Base-by-base conservation (phyloP, 2,329 filamentous ascomycete genomes). In the Cryphonectria parasitica region DNA sequence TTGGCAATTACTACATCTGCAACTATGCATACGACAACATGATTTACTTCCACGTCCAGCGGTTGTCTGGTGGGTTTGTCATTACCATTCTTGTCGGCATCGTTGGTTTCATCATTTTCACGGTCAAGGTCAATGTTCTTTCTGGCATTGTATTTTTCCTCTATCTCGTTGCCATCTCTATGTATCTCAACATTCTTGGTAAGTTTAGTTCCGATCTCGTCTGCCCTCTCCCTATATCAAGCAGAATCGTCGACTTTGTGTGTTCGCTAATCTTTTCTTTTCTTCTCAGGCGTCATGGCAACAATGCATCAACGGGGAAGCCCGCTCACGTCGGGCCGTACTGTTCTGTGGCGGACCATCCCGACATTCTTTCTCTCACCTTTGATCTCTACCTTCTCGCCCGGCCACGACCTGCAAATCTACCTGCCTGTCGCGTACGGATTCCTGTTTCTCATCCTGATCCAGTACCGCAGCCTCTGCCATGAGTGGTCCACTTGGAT, bases 401-500 rank as follows among this genome's bases (percentile, higher is more conserved):
- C 81, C 13, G 82, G 82, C 1, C 79, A 88, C 73, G 88, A 90
- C 74, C 80, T 87, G 0, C 79, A 83, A 36, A 83, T 90, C 41
- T 90, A 90, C 74, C 82, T 89, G 1, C 80, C 83, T 2, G 79
- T 89, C 1, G 78, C 89, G 1, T 89, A 85, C 69, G 72, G 82
- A 3, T 89, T 90, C 74, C 80, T 90, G 5, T 75, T 80, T 11
- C 74, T 84, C 7, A 80, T 90, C 1, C 74, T 89, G 1, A 74
- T 87, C 28, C 85, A 85, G 13, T 84, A 88, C 71, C 82, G 87
- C n/a, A 80, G 80, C 1, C 82, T 88, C 7, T 84, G 84, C 52
- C 84, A 85, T 31, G 83, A 86, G 73, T 91, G 89, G 89, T 85
- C 86, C 4, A 86, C 83, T 2, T 90, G 88, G 88, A 82, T 84